These are phyloP conservation scores for Aspergillaceae sp. DNA, from an alignment of 2,329 filamentous ascomycete species.

Conservation along the genomic window DNA sequence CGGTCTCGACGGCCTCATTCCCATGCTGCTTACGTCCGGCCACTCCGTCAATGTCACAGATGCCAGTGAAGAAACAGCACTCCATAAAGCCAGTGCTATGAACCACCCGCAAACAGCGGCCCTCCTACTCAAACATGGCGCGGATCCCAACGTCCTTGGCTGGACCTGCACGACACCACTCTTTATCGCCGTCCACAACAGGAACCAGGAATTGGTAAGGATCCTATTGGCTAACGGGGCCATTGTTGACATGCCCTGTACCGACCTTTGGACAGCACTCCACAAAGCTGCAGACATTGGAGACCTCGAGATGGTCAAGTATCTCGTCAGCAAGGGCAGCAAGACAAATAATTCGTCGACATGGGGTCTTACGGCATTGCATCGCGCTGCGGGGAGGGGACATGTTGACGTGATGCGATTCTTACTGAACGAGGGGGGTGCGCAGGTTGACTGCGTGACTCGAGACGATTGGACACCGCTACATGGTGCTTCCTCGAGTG, in stretches of 20 bases:
- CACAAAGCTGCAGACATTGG: constrained; percentile 3
- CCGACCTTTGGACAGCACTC: neutral
- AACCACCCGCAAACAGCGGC: neutral
- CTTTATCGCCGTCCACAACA: too few relatives aligned
- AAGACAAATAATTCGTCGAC: neutral
- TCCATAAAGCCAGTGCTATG: neutral
- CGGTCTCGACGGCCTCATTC: neutral
- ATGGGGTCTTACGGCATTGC: constrained; percentile 2
- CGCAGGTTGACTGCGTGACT: neutral
- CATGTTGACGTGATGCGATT: neutral
- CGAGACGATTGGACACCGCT: constrained; percentile 3
- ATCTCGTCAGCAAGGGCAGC: neutral
- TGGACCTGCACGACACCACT: too few relatives aligned
- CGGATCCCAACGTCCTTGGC: too few relatives aligned
- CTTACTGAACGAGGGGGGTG: neutral
- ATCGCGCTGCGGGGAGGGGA: constrained; percentile 2
- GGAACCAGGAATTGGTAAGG: too few relatives aligned
- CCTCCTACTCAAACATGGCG: neutral
- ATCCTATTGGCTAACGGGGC: neutral
- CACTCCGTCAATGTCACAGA: neutral
- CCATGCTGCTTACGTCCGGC: neutral
- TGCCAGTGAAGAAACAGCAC: neutral
- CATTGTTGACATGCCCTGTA: neutral
- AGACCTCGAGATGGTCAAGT: neutral
- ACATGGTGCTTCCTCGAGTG: constrained; percentile 1